These are phyloP conservation scores for Tetrahymena elliotti DNA, from an alignment of 73 alveolate genomes.

Conservation along the genomic window DNA sequence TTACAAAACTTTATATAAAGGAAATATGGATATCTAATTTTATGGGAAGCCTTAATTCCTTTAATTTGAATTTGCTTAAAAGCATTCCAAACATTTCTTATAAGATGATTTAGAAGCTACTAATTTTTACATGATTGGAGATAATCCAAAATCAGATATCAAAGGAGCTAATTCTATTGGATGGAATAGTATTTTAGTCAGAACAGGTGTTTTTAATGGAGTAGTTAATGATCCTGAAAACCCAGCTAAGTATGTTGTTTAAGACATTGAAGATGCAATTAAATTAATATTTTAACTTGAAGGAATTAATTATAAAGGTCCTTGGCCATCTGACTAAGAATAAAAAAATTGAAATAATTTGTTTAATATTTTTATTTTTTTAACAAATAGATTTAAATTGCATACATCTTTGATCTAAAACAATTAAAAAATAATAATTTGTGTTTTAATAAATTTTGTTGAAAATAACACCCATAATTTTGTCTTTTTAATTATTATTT, in stretches of 20 bases:
- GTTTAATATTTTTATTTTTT: no score
- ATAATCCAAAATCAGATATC: slow-evolving; percentile 5
- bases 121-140: neutral
- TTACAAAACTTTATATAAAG: neutral
- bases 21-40: neutral
- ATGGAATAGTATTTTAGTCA: slow-evolving; percentile 1
- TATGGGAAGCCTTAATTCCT: neutral
- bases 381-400: no score
- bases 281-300: neutral
- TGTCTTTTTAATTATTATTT: no score
- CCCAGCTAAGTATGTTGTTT: neutral
- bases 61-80: neutral
- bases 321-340: neutral
- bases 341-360: no score
- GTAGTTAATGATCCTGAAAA: neutral
- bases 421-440: no score
- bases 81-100: neutral
- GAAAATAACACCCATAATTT: no score
- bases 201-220: neutral
- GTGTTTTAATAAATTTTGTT: no score
- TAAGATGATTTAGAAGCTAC: neutral
- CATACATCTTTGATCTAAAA: no score
- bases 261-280: neutral
- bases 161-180: neutral
- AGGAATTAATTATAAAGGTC: neutral